phyloP scores from a whole-genome alignment of 495 filamentous ascomycete genomes.

The Elasticomyces elasticus region DNA sequence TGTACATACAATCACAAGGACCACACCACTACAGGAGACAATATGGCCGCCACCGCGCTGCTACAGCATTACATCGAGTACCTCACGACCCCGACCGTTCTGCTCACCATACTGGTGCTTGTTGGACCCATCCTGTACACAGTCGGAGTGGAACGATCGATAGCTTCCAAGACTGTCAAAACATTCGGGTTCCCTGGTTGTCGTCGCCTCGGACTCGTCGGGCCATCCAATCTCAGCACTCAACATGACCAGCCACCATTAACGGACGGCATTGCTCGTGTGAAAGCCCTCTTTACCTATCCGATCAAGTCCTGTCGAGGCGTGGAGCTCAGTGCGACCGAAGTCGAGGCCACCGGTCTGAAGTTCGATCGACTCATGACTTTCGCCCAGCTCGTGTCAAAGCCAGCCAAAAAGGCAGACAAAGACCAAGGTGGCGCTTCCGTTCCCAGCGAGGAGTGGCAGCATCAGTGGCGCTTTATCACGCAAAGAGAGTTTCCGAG shows the following conservation, averaged over 20 bases:
- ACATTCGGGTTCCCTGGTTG: background rate
- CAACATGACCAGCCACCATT: background rate
- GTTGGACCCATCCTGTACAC: slow-evolving; percentile 13
- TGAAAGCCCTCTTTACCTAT: slow-evolving; percentile 79
- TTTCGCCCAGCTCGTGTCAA: slow-evolving; percentile 56
- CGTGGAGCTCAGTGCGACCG: slow-evolving; percentile 59
- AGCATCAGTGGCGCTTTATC: slow-evolving; percentile 62
- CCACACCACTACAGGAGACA: background rate
- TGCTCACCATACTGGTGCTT: slow-evolving; percentile 8
- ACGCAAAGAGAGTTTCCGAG: slow-evolving; percentile 67
- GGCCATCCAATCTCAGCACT: slow-evolving; percentile 10
- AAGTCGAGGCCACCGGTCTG: slow-evolving; percentile 61
- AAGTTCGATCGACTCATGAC: slow-evolving; percentile 78
- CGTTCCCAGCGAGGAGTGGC: slow-evolving; percentile 16
- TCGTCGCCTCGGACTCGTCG: slow-evolving; percentile 12
- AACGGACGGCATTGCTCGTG: slow-evolving; percentile 5
- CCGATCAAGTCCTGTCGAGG: slow-evolving; percentile 81
- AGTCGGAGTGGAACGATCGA: slow-evolving; percentile 2
- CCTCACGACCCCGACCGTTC: slow-evolving; percentile 6
- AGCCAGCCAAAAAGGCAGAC: slow-evolving; percentile 22
- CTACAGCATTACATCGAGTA: slow-evolving; percentile 21
- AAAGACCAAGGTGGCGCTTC: slow-evolving; percentile 22
- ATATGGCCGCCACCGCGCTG: slow-evolving; percentile 8
- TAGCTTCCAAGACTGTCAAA: background rate
- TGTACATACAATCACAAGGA: background rate